Conservation (phyloP, 768 basidiomycete genomes). For the Agaricus blazei region DNA sequence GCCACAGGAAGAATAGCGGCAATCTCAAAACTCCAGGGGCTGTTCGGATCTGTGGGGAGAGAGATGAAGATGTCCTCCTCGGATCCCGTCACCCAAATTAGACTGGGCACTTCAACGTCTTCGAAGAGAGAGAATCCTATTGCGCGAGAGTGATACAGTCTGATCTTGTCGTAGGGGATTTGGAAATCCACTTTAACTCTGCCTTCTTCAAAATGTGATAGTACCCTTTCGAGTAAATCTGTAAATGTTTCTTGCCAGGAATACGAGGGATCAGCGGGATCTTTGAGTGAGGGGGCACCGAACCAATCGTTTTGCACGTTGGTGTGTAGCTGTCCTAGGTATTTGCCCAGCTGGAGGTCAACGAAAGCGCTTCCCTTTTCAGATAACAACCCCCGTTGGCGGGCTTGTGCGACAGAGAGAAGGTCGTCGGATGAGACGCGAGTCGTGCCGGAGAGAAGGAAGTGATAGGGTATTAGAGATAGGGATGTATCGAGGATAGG, state of each 20-base stretch:
- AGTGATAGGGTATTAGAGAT: slow-evolving; percentile 40
- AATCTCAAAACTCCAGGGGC: slow-evolving; percentile 18
- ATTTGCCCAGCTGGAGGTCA: slow-evolving; percentile 57
- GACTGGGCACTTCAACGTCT: slow-evolving; percentile 66
- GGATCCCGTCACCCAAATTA: slow-evolving; percentile 59
- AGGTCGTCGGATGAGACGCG: slow-evolving; percentile 29
- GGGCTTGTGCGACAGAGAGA: slow-evolving; percentile 34
- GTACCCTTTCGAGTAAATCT: slow-evolving; percentile 46
- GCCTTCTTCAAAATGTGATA: slow-evolving; percentile 36
- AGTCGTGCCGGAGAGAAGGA: slow-evolving; percentile 44
- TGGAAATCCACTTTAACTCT: slow-evolving; percentile 16
- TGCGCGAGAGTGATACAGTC: slow-evolving; percentile 54
- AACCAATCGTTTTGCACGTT: slow-evolving; percentile 76
- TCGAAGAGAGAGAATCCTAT: slow-evolving; percentile 75
- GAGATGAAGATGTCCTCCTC: slow-evolving; percentile 53
- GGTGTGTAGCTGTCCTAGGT: slow-evolving; percentile 59
- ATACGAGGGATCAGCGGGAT: slow-evolving; percentile 37
- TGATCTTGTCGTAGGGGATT: slow-evolving; percentile 39
- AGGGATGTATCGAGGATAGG: slow-evolving; percentile 46
- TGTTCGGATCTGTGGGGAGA: slow-evolving; percentile 16
- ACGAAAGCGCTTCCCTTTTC: slow-evolving; percentile 37
- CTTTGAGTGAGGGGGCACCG: slow-evolving; percentile 38
- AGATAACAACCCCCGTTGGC: slow-evolving; percentile 27
- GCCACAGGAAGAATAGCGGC: slow-evolving; percentile 45
- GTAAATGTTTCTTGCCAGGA: slow-evolving; percentile 79